phyloP scores from a whole-genome alignment of 2,329 filamentous ascomycete genomes.

The Bertia moriformis region DNA sequence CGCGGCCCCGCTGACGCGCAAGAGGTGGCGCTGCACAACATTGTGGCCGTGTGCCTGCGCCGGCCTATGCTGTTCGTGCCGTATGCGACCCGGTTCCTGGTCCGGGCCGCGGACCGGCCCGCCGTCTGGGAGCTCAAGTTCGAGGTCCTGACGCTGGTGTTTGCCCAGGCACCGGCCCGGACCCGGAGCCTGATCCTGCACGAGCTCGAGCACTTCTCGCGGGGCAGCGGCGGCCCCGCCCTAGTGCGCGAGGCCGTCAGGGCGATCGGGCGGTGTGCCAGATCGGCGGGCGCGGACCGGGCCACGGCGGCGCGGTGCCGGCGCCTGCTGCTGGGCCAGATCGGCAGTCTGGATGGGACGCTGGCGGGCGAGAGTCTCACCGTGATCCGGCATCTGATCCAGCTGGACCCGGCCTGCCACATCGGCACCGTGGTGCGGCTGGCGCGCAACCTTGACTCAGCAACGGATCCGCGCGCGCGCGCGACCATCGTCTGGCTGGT shows the following conservation, averaged over 20 bases:
- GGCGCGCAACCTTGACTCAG: conserved; percentile 80
- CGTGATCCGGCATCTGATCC: conserved; percentile 88
- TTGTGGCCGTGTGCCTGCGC: conserved; percentile 73
- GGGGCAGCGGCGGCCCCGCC: conserved; percentile 52
- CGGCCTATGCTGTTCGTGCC: conserved; percentile 70
- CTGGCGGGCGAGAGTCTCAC: conserved; percentile 86
- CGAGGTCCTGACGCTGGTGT: conserved; percentile 78
- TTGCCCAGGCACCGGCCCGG: conserved; percentile 63
- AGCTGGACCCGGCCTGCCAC: conserved; percentile 72
- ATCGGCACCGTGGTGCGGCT: conserved; percentile 73
- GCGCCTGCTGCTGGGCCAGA: conserved; percentile 68
- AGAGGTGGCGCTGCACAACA: conserved; percentile 81
- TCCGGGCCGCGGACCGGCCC: conserved; percentile 64
- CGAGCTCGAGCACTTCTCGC: conserved; percentile 86
- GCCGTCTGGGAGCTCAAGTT: conserved; percentile 84
- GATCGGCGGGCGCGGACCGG: conserved; percentile 50
- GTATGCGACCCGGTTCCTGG: conserved; percentile 78
- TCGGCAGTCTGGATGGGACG: conserved; percentile 74
- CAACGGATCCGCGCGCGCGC: conserved; percentile 72
- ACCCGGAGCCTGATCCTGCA: conserved; percentile 77
- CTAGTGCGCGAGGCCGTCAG: conserved; percentile 80
- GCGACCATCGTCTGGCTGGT: conserved; percentile 97
- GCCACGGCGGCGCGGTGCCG: conserved; percentile 66
- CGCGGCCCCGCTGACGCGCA: conserved; percentile 76
- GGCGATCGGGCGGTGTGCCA: conserved; percentile 84